Evolutionary conservation across 352 stramenopile genomes (phyloP).

Genomic region (Pythium phragmitis): DNA sequence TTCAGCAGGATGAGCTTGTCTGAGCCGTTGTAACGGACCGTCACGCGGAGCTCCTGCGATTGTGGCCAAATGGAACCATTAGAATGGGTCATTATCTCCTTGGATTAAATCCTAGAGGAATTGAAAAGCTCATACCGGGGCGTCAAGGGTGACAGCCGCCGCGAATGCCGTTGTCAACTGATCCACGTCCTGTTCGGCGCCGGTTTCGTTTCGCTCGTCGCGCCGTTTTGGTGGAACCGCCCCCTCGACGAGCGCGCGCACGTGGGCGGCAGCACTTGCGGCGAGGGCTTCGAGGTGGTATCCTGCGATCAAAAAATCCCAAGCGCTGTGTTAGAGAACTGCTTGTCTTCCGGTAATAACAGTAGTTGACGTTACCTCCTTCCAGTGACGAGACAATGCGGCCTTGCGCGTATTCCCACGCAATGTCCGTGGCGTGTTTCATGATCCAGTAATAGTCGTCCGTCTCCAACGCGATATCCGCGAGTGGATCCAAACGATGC

Average conservation of each 20-base stretch:
- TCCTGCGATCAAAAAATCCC: slow-evolving; percentile 21
- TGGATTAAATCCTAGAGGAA: too few relatives aligned
- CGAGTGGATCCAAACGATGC: slow-evolving; percentile 90
- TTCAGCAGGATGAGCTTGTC: slow-evolving; percentile 43
- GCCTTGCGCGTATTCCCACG: slow-evolving; percentile 41
- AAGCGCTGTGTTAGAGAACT: neutral
- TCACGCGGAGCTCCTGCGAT: slow-evolving; percentile 34
- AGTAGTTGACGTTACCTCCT: slow-evolving; percentile 29
- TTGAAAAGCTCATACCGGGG: neutral
- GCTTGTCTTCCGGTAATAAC: neutral
- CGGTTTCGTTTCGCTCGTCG: slow-evolving; percentile 6
- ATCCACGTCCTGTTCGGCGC: neutral
- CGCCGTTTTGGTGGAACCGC: slow-evolving; percentile 17
- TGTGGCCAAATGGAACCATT: neutral
- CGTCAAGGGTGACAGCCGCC: slow-evolving; percentile 21
- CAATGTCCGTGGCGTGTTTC: slow-evolving; percentile 42
- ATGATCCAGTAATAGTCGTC: slow-evolving; percentile 43
- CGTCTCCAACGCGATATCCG: slow-evolving; percentile 72
- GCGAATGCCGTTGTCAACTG: slow-evolving; percentile 22
- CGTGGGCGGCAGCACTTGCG: slow-evolving; percentile 33
- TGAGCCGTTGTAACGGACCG: slow-evolving; percentile 32
- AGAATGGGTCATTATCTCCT: neutral
- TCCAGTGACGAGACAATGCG: slow-evolving; percentile 68
- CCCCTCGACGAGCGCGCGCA: slow-evolving; percentile 35
- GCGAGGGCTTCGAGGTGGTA: slow-evolving; percentile 40